Percentiles rank a stretch among this genome's conserved stretches.
phyloP scores from a whole-genome alignment of 2,329 filamentous ascomycete genomes.

The Cladosporium cucumerinum region DNA sequence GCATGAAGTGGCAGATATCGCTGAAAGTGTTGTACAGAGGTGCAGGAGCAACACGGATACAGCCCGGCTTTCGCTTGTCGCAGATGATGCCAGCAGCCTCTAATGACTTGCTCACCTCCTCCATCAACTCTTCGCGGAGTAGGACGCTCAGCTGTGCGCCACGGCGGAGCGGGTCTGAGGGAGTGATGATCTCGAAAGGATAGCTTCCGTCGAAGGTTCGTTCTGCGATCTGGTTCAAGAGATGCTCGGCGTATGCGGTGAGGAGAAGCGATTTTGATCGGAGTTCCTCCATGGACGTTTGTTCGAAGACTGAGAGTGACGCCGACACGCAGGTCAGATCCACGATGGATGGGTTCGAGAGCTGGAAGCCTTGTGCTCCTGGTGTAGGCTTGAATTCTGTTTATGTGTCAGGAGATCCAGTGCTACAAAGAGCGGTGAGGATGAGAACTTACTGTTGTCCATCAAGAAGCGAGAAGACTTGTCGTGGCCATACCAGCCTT shows the following conservation, averaged over 20 bases:
- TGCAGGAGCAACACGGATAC: conserved; percentile 78
- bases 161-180: conserved; percentile 62
- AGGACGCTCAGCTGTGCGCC: conserved; percentile 77
- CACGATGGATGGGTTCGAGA: conserved; percentile 78
- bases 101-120: conserved; percentile 61
- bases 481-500: conserved; percentile 85
- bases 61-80: conserved; percentile 81
- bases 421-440: background rate
- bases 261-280: conserved; percentile 68
- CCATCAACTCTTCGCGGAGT: conserved; percentile 65
- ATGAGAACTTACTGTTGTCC: conserved; percentile 56
- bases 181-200: conserved; percentile 61
- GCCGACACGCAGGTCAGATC: conserved; percentile 71
- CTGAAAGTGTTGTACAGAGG: conserved; percentile 79
- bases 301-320: conserved; percentile 68
- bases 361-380: conserved; percentile 76
- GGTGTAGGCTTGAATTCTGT: conserved; percentile 72
- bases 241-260: conserved; percentile 72
- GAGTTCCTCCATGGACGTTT: conserved; percentile 66
- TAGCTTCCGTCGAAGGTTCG: conserved; percentile 20
- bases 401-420: background rate
- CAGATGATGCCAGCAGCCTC: conserved; percentile 69
- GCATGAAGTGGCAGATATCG: conserved; percentile 64
- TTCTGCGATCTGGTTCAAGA: conserved; percentile 46
- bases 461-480: conserved; percentile 74